Percentiles rank a stretch among this genome's conserved stretches.
Evolutionary conservation across 2,329 filamentous ascomycete species (phyloP).

Genomic region (Colletotrichum sp.): DNA sequence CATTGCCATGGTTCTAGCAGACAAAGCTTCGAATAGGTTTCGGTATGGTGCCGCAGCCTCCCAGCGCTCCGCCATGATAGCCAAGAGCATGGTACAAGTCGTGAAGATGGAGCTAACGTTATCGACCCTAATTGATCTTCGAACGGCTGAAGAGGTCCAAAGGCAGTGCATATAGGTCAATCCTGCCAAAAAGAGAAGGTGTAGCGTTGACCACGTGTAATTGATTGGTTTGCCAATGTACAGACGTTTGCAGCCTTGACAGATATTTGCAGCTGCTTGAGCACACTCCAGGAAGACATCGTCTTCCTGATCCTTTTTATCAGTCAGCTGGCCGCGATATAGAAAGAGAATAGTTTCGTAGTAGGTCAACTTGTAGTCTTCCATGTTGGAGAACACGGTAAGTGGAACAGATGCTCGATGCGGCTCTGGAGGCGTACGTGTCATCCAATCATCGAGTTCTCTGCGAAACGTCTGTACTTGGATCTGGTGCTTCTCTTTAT

Average conservation of each 20-base stretch:
- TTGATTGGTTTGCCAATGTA: conserved; percentile 8
- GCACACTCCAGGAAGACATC: conserved; percentile 27
- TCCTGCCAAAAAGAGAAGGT: conserved; percentile 9
- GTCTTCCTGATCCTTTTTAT: conserved; percentile 13
- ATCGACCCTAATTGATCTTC: conserved; percentile 12
- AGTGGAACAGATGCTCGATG: background rate
- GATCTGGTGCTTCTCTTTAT: background rate
- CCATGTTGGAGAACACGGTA: conserved; percentile 9
- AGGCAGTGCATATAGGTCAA: conserved; percentile 34
- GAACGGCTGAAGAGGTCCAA: conserved; percentile 29
- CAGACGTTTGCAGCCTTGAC: conserved; percentile 3
- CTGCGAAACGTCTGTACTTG: background rate
- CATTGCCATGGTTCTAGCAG: conserved; percentile 28
- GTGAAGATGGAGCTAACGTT: conserved; percentile 30
- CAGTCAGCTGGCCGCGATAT: conserved; percentile 26
- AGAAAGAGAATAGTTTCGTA: conserved; percentile 26
- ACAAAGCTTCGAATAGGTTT: conserved; percentile 35
- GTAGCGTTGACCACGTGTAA: conserved; percentile 12
- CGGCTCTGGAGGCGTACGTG: background rate
- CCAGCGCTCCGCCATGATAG: conserved; percentile 36
- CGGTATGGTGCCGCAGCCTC: conserved; percentile 32
- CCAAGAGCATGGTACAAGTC: conserved; percentile 33
- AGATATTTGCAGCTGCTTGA: conserved; percentile 16
- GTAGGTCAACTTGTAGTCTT: conserved; percentile 20
- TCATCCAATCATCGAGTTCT: conserved; percentile 1